These are phyloP conservation scores for Leccinum uliginosum DNA, from an alignment of 768 basidiomycete species.

Conservation along the genomic window DNA sequence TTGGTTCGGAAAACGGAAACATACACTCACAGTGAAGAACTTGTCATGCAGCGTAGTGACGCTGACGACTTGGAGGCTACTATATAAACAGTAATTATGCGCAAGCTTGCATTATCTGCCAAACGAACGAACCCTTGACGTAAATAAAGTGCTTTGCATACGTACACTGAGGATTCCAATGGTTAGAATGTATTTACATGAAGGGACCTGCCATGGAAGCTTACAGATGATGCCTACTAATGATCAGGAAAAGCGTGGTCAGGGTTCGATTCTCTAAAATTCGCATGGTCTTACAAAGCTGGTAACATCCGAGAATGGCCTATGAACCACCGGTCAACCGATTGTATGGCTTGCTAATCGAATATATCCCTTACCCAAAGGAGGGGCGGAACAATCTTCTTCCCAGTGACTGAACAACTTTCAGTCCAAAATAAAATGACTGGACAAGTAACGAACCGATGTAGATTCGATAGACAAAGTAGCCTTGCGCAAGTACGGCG, in stretches of 20 bases:
- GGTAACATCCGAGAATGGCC: slow-evolving; percentile 1
- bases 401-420: slow-evolving; percentile 1
- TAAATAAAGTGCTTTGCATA: background rate
- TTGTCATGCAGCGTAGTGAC: background rate
- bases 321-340: background rate
- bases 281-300: slow-evolving; percentile 5
- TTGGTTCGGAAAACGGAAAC: background rate
- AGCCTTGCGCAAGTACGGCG: slow-evolving; percentile 7
- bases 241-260: background rate
- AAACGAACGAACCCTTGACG: slow-evolving; percentile 2
- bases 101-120: background rate
- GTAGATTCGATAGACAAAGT: slow-evolving; percentile 14
- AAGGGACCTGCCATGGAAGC: background rate
- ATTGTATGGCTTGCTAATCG: background rate
- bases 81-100: background rate
- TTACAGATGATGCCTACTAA: slow-evolving; percentile 4
- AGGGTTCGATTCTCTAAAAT: background rate
- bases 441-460: background rate
- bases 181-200: background rate
- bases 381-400: background rate
- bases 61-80: background rate
- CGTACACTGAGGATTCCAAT: slow-evolving; percentile 1
- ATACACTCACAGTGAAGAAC: background rate
- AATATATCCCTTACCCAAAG: slow-evolving; percentile 10
- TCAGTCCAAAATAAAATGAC: background rate